phyloP scores from a whole-genome alignment of 306 rosid genomes.

The Phaseolus lunatus region DNA sequence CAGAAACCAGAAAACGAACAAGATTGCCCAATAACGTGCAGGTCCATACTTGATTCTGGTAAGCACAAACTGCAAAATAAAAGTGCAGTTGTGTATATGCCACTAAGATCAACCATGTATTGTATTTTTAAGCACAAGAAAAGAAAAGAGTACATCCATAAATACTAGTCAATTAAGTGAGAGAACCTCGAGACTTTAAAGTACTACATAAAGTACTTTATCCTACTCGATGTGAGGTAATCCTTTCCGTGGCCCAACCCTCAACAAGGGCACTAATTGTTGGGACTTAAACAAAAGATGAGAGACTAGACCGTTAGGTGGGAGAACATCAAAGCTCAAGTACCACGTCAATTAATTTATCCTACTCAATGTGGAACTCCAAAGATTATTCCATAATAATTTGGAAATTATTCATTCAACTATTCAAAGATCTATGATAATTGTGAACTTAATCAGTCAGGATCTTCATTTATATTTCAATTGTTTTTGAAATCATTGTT shows the following conservation, averaged over 20 bases:
- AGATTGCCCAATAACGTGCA: conserved; percentile 98
- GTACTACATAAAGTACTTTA: no score
- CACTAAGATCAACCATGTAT: conserved; percentile 37
- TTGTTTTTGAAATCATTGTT: conserved; percentile 22
- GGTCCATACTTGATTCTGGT: conserved; percentile 96
- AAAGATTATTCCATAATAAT: neutral
- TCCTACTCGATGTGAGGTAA: no score
- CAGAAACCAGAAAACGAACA: conserved; percentile 97
- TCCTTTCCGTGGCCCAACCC: no score
- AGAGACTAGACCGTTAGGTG: no score
- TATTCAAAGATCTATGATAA: neutral
- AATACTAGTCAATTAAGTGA: no score
- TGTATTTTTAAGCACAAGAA: neutral
- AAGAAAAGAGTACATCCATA: no score
- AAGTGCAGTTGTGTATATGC: conserved; percentile 4
- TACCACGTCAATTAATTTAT: no score
- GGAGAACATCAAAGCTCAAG: no score
- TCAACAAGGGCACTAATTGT: no score
- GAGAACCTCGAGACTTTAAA: no score
- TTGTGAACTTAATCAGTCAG: conserved; percentile 29
- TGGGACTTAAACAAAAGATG: no score
- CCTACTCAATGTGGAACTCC: no score
- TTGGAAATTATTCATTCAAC: conserved; percentile 33
- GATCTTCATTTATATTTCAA: conserved; percentile 27
- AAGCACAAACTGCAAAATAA: conserved; percentile 85